Conservation (phyloP, 257 asterid genomes). For the Striga asiatica region DNA sequence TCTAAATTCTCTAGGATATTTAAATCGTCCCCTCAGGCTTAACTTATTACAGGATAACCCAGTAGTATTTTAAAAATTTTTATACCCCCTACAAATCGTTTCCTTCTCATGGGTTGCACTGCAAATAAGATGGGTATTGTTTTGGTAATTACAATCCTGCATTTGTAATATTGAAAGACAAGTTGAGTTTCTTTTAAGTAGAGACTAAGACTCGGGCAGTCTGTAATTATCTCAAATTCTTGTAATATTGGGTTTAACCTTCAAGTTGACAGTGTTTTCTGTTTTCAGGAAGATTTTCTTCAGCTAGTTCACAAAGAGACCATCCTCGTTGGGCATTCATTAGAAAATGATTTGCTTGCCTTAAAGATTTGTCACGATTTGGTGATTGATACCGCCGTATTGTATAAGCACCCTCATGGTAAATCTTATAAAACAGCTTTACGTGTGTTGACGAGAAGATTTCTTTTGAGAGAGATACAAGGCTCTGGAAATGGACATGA, state of each 20-base stretch:
- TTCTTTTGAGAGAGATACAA: constrained; percentile 77
- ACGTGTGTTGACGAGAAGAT: constrained; percentile 67
- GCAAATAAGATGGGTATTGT: no score
- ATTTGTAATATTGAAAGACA: background rate
- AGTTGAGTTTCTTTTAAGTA: background rate
- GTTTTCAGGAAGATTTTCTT: constrained; percentile 68
- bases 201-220: background rate
- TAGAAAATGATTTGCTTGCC: constrained; percentile 87
- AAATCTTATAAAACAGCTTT: constrained; percentile 78
- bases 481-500: constrained; percentile 89
- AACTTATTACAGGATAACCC: background rate
- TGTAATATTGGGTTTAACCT: background rate
- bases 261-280: constrained; percentile 12
- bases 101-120: background rate
- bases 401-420: constrained; percentile 85
- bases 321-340: constrained; percentile 84
- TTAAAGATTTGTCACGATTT: constrained; percentile 64
- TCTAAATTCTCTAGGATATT: background rate
- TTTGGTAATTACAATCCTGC: background rate
- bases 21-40: background rate
- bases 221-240: background rate
- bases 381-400: constrained; percentile 87
- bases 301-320: constrained; percentile 75
- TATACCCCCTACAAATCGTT: background rate
- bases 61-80: background rate